These are phyloP conservation scores for Albophoma yamanashiensis DNA, from an alignment of 2,329 filamentous ascomycete species.

Conservation along the genomic window DNA sequence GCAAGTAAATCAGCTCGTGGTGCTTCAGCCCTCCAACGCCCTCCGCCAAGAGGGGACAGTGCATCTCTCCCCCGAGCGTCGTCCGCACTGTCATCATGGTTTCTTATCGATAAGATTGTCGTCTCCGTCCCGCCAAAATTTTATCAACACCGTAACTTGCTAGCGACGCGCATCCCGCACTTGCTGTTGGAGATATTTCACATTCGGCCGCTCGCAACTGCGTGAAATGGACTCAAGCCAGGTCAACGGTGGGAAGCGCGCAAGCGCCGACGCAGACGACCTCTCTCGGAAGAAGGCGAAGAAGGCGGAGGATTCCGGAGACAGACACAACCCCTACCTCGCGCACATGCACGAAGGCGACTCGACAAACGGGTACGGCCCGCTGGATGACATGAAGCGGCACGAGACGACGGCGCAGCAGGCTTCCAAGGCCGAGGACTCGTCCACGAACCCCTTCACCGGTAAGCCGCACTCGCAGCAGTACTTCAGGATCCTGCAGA, in stretches of 20 bases:
- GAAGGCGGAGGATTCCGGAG: conserved; percentile 21
- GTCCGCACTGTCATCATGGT: conserved; percentile 3
- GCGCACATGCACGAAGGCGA: conserved; percentile 68
- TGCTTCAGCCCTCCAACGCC: not conserved
- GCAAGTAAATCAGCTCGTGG: not conserved
- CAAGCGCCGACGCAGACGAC: conserved; percentile 31
- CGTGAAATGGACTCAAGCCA: not conserved
- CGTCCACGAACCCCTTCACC: conserved; percentile 78
- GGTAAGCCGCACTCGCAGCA: conserved; percentile 63
- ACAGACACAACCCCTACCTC: conserved; percentile 70
- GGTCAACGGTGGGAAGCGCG: conserved; percentile 28
- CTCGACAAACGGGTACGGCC: conserved; percentile 27
- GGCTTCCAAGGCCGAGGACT: conserved; percentile 66
- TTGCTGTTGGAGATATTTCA: not conserved
- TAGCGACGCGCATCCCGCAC: not conserved
- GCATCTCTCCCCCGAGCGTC: not conserved
- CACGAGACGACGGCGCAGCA: conserved; percentile 72
- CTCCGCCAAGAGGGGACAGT: not conserved
- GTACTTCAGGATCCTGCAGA: conserved; percentile 85
- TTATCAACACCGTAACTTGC: conserved; percentile 3
- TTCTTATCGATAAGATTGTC: conserved; percentile 22
- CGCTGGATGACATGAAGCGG: conserved; percentile 57
- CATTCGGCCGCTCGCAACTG: not conserved
- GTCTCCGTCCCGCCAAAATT: conserved; percentile 13
- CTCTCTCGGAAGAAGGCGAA: conserved; percentile 31